These are phyloP conservation scores for Hippophae rhamnoides DNA, from an alignment of 306 rosid species.

Conservation along the genomic window DNA sequence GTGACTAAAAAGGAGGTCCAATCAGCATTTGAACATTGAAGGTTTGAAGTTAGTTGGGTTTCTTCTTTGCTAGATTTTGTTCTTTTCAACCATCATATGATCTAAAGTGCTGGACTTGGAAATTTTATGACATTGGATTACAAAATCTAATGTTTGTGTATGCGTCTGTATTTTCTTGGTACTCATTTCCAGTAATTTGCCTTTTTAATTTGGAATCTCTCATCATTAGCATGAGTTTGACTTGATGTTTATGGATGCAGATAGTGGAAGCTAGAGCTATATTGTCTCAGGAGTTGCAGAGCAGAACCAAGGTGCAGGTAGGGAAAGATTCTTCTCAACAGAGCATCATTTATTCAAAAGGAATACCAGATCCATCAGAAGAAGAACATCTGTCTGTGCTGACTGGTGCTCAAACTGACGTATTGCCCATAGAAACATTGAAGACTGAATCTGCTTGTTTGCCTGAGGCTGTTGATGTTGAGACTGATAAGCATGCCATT, in stretches of 20 bases:
- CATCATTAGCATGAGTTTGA: slow-evolving; percentile 4
- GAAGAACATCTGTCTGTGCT: slow-evolving; percentile 54
- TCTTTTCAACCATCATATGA: no score
- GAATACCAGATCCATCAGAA: slow-evolving; percentile 21
- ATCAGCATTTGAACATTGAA: no score
- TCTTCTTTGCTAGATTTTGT: no score
- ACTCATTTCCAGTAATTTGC: not conserved
- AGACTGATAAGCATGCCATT: slow-evolving; percentile 49
- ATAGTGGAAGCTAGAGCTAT: slow-evolving; percentile 65
- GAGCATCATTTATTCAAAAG: slow-evolving; percentile 23
- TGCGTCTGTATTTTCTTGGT: not conserved
- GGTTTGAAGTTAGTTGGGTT: no score
- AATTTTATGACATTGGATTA: no score
- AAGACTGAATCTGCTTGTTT: slow-evolving; percentile 33
- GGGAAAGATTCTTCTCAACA: slow-evolving; percentile 32
- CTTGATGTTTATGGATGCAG: slow-evolving; percentile 31
- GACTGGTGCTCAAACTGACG: slow-evolving; percentile 29
- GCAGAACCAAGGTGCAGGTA: slow-evolving; percentile 30
- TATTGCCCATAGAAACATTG: slow-evolving; percentile 27
- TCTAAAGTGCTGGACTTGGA: no score
- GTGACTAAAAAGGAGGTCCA: no score
- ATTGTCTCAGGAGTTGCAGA: slow-evolving; percentile 48
- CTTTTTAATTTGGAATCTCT: not conserved
- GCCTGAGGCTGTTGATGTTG: slow-evolving; percentile 25
- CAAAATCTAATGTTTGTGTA: no score